phyloP scores from a whole-genome alignment of 2,329 filamentous ascomycete species.

The Aspergillus spinulosporus region DNA sequence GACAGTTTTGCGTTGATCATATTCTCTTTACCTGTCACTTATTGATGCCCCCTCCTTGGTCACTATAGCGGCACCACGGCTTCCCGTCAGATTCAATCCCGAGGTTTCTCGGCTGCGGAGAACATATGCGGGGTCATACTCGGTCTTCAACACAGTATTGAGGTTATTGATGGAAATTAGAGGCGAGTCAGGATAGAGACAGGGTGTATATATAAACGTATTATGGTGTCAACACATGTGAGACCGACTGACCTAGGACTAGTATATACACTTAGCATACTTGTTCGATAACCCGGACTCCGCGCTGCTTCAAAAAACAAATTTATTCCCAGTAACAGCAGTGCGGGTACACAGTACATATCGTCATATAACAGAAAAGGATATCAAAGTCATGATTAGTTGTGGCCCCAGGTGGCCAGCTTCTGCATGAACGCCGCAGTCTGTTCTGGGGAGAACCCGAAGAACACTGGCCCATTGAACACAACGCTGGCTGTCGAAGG shows the following conservation, averaged over 20 bases:
- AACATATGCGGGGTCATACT: constrained; percentile 9
- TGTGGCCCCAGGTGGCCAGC: constrained; percentile 32
- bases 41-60: background rate
- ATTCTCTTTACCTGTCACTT: background rate
- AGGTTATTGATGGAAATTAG: no score
- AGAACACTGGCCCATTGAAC: constrained; percentile 91
- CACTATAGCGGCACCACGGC: constrained; percentile 8
- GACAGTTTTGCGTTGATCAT: background rate
- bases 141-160: no score
- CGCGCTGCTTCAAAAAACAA: background rate
- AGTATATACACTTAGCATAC: background rate
- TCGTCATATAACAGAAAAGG: background rate
- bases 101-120: constrained; percentile 17
- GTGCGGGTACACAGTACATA: no score
- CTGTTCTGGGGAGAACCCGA: constrained; percentile 84
- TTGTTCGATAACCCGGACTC: constrained; percentile 1
- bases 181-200: no score
- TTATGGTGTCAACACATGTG: constrained; percentile 1
- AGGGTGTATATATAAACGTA: background rate
- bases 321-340: no score
- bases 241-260: background rate
- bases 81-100: background rate
- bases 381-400: constrained; percentile 2
- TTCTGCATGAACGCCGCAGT: constrained; percentile 73
- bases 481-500: constrained; percentile 65